A percentile compares a stretch with the other conserved stretches of the same genome.
Conservation (phyloP, 441 rosid species). For the Hura crepitans region DNA sequence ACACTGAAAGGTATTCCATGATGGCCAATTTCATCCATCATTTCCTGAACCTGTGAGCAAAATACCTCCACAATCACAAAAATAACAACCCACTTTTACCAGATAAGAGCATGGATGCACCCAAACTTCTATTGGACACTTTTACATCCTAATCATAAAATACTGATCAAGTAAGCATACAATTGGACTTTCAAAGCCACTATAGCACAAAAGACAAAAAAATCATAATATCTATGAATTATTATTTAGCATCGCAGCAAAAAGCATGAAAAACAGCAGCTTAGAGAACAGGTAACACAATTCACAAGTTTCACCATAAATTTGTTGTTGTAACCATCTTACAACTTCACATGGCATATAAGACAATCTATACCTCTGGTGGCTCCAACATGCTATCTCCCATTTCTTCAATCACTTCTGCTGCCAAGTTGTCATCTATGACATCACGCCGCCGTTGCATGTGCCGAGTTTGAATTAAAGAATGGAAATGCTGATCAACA, state of each 20-base stretch:
- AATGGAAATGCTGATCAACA: constrained; percentile 84
- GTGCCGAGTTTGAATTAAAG: constrained; percentile 82
- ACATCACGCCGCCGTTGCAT: constrained; percentile 75
- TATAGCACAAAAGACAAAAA: neutral
- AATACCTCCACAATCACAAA: neutral
- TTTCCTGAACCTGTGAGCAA: constrained; percentile 67
- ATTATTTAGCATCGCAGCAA: neutral
- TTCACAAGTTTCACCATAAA: constrained; percentile 15
- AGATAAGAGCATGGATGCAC: neutral
- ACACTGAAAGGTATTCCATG: constrained; percentile 79
- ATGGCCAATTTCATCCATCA: constrained; percentile 79
- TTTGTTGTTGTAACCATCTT: constrained; percentile 5
- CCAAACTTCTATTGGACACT: neutral
- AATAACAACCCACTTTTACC: constrained; percentile 6
- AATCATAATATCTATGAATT: neutral
- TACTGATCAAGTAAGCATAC: neutral
- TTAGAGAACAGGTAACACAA: neutral
- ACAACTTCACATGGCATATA: neutral
- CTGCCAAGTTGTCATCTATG: constrained; percentile 65
- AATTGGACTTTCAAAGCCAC: neutral
- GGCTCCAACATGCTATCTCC: constrained; percentile 86
- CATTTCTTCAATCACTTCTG: constrained; percentile 88
- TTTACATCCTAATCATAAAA: neutral
- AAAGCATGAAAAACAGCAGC: neutral
- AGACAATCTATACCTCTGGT: constrained; percentile 60